These are phyloP conservation scores for Magnaporthales sp. DNA, from an alignment of 2,329 filamentous ascomycete genomes.

Conservation along the genomic window DNA sequence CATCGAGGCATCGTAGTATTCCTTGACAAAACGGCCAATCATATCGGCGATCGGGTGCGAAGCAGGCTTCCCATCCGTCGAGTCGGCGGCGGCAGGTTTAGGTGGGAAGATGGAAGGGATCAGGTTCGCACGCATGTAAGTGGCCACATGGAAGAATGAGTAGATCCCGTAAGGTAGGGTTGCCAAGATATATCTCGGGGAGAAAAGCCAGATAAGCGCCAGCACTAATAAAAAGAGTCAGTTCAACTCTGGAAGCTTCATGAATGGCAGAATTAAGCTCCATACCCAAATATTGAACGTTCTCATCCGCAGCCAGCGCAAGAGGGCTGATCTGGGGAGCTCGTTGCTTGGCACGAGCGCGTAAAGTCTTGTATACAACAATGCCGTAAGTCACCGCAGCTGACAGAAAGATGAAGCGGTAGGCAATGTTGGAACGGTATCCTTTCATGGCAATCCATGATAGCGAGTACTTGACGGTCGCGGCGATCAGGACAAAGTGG, in stretches of 20 bases:
- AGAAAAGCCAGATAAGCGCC: constrained; percentile 91
- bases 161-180: constrained; percentile 93
- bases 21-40: constrained; percentile 91
- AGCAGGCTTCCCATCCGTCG: constrained; percentile 47
- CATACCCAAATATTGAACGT: constrained; percentile 94
- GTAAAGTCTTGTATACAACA: constrained; percentile 95
- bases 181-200: constrained; percentile 80
- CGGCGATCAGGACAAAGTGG: constrained; percentile 78
- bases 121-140: constrained; percentile 88
- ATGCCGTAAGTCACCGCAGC: constrained; percentile 93
- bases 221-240: constrained; percentile 49
- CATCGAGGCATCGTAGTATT: constrained; percentile 97
- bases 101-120: constrained; percentile 77
- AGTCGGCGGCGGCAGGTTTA: constrained; percentile 42
- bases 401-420: constrained; percentile 83
- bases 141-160: constrained; percentile 96
- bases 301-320: constrained; percentile 76
- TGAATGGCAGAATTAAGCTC: constrained; percentile 9
- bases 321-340: constrained; percentile 41
- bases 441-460: constrained; percentile 88
- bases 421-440: constrained; percentile 74
- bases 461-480: constrained; percentile 72
- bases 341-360: constrained; percentile 62
- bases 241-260: not conserved
- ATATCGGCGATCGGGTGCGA: constrained; percentile 62